These are phyloP conservation scores for Diaporthe ampelina DNA, from an alignment of 2,329 filamentous ascomycete species.

Conservation along the genomic window DNA sequence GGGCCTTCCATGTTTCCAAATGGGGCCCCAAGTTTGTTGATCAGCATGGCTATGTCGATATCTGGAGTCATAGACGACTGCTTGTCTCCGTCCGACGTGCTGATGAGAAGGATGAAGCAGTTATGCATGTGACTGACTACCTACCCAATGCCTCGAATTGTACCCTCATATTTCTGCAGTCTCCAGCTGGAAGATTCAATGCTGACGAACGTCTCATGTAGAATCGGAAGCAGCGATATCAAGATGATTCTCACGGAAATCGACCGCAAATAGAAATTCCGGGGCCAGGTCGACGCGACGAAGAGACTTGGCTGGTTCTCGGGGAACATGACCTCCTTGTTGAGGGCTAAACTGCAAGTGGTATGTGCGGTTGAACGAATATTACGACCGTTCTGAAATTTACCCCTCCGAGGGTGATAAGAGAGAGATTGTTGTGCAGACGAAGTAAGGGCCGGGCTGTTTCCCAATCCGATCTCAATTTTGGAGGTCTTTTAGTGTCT, in stretches of 20 bases:
- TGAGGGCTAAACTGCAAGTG: neutral
- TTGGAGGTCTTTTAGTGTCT: no score
- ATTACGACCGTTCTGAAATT: neutral
- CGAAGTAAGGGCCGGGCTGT: neutral
- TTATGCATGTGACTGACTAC: neutral
- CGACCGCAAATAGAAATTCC: neutral
- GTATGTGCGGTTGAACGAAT: neutral
- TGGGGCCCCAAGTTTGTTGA: neutral
- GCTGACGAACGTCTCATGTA: neutral
- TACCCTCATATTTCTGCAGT: neutral
- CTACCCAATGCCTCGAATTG: no score
- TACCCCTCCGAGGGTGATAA: neutral
- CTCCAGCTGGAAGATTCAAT: neutral
- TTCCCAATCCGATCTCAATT: no score
- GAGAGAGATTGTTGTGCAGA: neutral
- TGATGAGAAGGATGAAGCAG: neutral
- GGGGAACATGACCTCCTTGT: neutral
- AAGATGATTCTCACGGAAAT: neutral
- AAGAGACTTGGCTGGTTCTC: neutral
- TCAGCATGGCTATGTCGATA: neutral
- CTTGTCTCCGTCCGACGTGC: slow-evolving; percentile 12
- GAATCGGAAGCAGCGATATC: slow-evolving; percentile 3
- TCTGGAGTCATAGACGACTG: slow-evolving; percentile 5
- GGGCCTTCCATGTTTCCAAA: neutral
- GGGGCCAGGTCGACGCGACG: neutral